Conservation (phyloP, 2,329 filamentous ascomycete species). For the Ophiosphaerella narmari region DNA sequence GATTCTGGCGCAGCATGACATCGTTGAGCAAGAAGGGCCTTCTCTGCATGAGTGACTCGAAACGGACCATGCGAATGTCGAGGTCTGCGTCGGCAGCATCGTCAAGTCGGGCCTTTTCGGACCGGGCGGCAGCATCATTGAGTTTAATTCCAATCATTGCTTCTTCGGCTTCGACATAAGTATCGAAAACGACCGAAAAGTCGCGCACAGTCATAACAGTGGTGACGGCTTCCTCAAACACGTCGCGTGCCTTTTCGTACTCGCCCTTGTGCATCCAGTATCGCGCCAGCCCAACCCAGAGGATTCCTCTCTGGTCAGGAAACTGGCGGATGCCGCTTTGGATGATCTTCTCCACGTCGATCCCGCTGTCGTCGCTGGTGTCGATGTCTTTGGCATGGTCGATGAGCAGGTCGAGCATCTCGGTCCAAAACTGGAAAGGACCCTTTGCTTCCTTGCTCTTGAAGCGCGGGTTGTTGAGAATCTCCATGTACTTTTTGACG, state of each 20-base stretch:
- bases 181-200: conserved; percentile 95
- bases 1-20: conserved; percentile 91
- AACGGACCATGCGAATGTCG: conserved; percentile 96
- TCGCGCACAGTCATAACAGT: conserved; percentile 99
- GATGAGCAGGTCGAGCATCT: conserved; percentile 94
- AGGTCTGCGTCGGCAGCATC: conserved; percentile 90
- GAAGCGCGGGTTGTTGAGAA: conserved; percentile 89
- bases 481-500: conserved; percentile 85
- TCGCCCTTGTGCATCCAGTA: conserved; percentile 95
- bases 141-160: conserved; percentile 90
- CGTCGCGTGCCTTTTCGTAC: conserved; percentile 89
- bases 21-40: conserved; percentile 96
- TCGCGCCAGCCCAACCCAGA: conserved; percentile 93
- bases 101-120: conserved; percentile 77
- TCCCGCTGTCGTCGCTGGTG: conserved; percentile 77
- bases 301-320: conserved; percentile 88
- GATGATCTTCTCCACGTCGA: conserved; percentile 90
- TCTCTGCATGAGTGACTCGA: conserved; percentile 97
- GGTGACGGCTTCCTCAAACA: conserved; percentile 94
- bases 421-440: conserved; percentile 94
- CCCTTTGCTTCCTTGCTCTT: conserved; percentile 92
- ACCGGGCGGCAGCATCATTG: conserved; percentile 79
- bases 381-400: conserved; percentile 86
- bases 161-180: conserved; percentile 96
- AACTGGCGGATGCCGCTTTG: conserved; percentile 89